Conservation (phyloP, 225 moss, liverwort and hornwort species). For the Thuidium tamariscinum region DNA sequence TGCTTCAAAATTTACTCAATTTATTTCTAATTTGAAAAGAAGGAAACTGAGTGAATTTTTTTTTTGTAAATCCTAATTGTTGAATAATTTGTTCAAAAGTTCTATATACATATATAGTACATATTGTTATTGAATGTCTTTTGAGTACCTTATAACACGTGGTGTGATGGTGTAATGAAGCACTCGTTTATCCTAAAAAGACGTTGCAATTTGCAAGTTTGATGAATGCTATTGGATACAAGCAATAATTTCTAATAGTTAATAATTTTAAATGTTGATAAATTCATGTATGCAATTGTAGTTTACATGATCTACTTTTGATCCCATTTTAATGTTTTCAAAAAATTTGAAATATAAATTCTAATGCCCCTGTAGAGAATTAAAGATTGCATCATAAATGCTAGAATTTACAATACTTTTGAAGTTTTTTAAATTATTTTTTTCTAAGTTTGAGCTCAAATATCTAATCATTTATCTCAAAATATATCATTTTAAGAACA, state of each 20-base stretch:
- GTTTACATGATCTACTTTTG: background rate
- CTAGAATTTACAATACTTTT: background rate
- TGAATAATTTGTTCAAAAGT: background rate
- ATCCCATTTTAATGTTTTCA: background rate
- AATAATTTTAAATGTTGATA: background rate
- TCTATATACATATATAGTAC: fast-evolving
- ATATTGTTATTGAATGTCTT: background rate
- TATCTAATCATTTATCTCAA: too few species aligned
- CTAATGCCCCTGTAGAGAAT: fast-evolving
- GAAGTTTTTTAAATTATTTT: background rate
- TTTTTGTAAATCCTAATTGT: fast-evolving
- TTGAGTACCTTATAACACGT: background rate
- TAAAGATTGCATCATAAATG: background rate
- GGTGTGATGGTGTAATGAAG: background rate
- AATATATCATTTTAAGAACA: too few species aligned
- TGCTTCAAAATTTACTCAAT: fast-evolving
- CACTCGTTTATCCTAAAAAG: background rate
- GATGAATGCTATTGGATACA: background rate
- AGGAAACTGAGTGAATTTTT: too few species aligned
- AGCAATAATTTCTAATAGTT: background rate
- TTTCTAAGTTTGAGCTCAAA: background rate
- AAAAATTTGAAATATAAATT: background rate
- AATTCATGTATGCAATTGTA: background rate
- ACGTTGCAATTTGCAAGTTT: background rate
- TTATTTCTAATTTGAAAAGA: fast-evolving